Evolutionary conservation across 2,329 filamentous ascomycete genomes (phyloP), one percentile per base, ranked within the genome.

Genomic region (Colletotrichum incanum): DNA sequence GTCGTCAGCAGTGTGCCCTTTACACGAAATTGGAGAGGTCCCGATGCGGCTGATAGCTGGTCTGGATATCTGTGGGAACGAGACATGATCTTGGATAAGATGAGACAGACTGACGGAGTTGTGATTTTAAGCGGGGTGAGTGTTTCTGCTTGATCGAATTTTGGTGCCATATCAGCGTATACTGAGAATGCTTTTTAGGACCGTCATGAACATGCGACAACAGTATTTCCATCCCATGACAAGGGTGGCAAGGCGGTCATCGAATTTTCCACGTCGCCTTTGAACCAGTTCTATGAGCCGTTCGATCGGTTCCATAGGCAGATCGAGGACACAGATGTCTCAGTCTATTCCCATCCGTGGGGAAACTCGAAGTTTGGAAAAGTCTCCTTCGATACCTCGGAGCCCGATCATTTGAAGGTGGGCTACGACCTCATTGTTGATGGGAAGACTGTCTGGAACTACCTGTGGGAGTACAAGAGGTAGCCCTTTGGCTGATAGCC

Each of bases 281-380:
- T 93, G 65, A 91, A 86, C 75, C 92, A 93, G 89, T 93, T 93
- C 78, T 93, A 92, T 76, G 82, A 93, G 3, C 91, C 91, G 0
- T 82, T 91, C 41, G 82, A 67, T 26, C 68, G 90, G 16, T 92
- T 90, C 5, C 93, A 93, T 78, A 82, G 83, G 65, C 90, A 92
- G 78, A 84, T 86, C 1, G 88, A 91, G 65, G 59, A 72, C 20
- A 72, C 65, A 20, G 70, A 61, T 31, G 39, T 72, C 2, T 69
- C 65, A 12, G 70, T 72, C 12, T 67, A 65, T 34, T 72, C 59
- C 18, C 70, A 69, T 34, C 65, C 70, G 12, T 61, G 70, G 65
- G 59, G 65, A 5, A 69, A 62, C 14, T 72, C 70, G n/a, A 72
- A 70, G 59, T 64, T 60, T 6, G 70, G 65, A 16, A 55, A 62